Percentiles rank a stretch among this genome's conserved stretches.
Evolutionary conservation across 441 rosid genomes (phyloP).

Genomic region (Brassica hybrid): DNA sequence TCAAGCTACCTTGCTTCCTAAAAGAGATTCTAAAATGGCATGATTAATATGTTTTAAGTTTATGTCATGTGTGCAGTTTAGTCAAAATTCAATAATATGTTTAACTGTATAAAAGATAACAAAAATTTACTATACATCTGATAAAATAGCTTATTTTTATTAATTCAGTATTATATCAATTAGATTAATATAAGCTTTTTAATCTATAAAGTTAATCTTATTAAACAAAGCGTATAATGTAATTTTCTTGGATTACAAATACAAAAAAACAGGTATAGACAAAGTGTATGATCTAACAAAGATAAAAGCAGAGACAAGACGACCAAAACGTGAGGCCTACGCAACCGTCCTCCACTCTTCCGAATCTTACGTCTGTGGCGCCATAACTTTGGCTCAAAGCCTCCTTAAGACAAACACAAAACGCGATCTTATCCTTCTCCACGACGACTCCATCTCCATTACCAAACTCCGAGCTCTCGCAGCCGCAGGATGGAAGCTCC

Average conservation of each 20-base stretch:
- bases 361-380: constrained; percentile 88
- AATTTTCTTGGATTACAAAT: neutral
- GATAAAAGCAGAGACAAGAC: constrained; percentile 53
- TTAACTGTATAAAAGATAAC: no score
- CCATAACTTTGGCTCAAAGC: constrained; percentile 84
- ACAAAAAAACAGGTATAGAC: constrained; percentile 56
- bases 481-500: constrained; percentile 80
- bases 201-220: neutral
- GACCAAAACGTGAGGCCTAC: constrained; percentile 70
- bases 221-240: neutral
- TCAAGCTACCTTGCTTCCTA: constrained; percentile 30
- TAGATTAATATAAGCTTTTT: neutral
- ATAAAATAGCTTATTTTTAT: neutral
- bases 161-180: neutral
- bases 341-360: constrained; percentile 92
- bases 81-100: neutral
- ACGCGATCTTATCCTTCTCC: constrained; percentile 84
- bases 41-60: neutral
- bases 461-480: constrained; percentile 66
- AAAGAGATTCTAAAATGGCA: neutral
- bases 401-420: constrained; percentile 81
- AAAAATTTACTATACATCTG: neutral
- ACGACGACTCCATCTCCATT: constrained; percentile 72
- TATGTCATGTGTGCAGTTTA: neutral
- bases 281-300: constrained; percentile 66